Percentiles rank a stretch among this genome's conserved stretches.
Conservation (phyloP, 306 rosid genomes). For the Parietaria judaica region DNA sequence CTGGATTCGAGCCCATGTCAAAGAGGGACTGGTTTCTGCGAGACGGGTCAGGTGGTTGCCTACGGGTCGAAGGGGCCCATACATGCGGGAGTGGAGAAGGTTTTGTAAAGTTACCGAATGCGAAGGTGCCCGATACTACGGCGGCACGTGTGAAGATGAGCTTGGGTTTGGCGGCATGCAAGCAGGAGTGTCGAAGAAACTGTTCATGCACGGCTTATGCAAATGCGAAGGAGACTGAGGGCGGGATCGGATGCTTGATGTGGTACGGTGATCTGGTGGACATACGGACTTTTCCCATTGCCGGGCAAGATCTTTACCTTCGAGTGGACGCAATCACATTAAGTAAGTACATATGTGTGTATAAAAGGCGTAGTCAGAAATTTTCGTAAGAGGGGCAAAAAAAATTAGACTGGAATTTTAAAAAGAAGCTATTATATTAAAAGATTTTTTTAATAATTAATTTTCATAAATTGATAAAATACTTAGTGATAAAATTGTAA, state of each 20-base stretch:
- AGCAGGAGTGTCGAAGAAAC: constrained; percentile 32
- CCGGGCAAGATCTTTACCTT: constrained; percentile 39
- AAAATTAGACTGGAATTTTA: too few species aligned
- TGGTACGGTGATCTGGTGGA: constrained; percentile 50
- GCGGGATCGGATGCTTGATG: constrained; percentile 35
- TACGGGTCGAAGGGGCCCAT: constrained; percentile 20
- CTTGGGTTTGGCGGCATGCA: constrained; percentile 25
- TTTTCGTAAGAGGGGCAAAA: too few species aligned
- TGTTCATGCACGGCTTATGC: constrained; percentile 55
- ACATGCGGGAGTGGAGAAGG: constrained; percentile 53
- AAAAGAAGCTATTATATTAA: too few species aligned
- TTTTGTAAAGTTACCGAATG: constrained; percentile 28
- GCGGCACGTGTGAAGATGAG: constrained; percentile 18
- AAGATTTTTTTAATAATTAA: too few species aligned
- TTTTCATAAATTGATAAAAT: too few species aligned
- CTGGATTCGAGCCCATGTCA: constrained; percentile 45
- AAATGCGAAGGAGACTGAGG: constrained; percentile 27
- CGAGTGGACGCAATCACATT: constrained; percentile 39
- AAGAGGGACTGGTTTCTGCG: constrained; percentile 30
- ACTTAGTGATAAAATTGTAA: too few species aligned
- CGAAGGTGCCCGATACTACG: constrained; percentile 43
- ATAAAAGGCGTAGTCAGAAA: too few species aligned
- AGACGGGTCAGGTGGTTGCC: constrained; percentile 47
- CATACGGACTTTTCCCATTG: constrained; percentile 21
- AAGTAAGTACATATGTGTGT: neutral